Conservation (phyloP, 306 rosid species). For the Dalbergia cultrata region DNA sequence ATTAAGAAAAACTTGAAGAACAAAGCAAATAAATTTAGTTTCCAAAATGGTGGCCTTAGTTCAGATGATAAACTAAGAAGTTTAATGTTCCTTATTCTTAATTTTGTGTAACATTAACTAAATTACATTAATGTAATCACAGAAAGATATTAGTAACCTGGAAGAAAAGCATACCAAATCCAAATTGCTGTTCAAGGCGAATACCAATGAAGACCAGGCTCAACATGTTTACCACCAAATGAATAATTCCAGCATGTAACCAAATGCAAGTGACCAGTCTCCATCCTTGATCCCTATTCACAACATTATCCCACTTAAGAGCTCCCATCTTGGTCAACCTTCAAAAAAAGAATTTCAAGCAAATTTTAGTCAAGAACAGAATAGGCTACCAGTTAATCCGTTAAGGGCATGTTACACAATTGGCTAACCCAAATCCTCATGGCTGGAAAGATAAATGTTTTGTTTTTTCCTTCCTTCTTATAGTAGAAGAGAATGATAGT, state of each 20-base stretch:
- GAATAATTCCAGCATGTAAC: conserved; percentile 91
- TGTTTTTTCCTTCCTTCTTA: neutral
- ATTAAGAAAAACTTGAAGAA: neutral
- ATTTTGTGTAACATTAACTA: conserved; percentile 2
- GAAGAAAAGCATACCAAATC: conserved; percentile 66
- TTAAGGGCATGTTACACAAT: neutral
- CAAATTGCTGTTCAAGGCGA: conserved; percentile 95
- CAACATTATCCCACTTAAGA: conserved; percentile 67
- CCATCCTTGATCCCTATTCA: conserved; percentile 77
- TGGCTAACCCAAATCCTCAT: neutral
- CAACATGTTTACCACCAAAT: conserved; percentile 77
- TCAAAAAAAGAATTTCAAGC: conserved; percentile 30
- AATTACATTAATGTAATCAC: neutral
- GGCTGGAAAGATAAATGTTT: neutral
- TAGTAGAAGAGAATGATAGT: neutral
- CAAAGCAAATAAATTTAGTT: neutral
- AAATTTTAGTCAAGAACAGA: neutral
- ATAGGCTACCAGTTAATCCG: neutral
- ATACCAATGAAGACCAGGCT: conserved; percentile 80
- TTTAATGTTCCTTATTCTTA: neutral
- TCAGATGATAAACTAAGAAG: neutral
- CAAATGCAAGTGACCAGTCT: conserved; percentile 86
- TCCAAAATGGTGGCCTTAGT: neutral
- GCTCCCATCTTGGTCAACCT: conserved; percentile 94
- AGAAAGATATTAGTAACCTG: neutral